These are phyloP conservation scores for Debaryomycetaceae sp. DNA, from an alignment of 1,139 yeast species.

Conservation along the genomic window DNA sequence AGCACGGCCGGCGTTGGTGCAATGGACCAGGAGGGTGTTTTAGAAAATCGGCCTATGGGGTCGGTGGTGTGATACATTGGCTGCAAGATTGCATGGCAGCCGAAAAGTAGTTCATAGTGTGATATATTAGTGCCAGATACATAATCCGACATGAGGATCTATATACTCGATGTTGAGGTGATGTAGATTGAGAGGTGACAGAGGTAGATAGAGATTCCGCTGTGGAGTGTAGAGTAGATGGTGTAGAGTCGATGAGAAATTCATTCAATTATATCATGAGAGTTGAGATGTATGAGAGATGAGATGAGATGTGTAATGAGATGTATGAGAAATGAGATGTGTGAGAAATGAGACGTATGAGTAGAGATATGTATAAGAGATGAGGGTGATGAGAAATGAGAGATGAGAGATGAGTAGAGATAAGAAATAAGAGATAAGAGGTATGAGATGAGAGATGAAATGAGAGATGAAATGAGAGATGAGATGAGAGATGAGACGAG, in stretches of 20 bases:
- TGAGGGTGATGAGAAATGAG: not conserved
- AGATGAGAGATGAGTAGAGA: not conserved
- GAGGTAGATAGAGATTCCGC: not conserved
- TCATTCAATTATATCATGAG: not conserved
- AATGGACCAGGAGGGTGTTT: no score
- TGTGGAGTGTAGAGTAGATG: no score
- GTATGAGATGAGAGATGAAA: not conserved
- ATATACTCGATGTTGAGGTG: no score
- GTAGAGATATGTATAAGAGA: not conserved
- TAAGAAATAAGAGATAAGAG: not conserved
- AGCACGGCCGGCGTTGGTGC: no score
- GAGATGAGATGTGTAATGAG: conserved; percentile 4
- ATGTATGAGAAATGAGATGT: not conserved
- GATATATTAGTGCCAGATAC: no score
- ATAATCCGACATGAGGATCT: no score
- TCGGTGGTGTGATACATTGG: no score
- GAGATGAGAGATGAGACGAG: not conserved
- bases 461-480: not conserved
- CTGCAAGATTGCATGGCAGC: no score
- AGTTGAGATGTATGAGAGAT: not conserved
- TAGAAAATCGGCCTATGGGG: no score
- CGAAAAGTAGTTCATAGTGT: no score
- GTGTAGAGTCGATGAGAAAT: no score
- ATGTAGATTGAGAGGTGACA: no score
- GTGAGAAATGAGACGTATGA: not conserved